These are phyloP conservation scores for Aechmea fasciata DNA, from an alignment of 176 grass and related monocot genomes.

Conservation along the genomic window DNA sequence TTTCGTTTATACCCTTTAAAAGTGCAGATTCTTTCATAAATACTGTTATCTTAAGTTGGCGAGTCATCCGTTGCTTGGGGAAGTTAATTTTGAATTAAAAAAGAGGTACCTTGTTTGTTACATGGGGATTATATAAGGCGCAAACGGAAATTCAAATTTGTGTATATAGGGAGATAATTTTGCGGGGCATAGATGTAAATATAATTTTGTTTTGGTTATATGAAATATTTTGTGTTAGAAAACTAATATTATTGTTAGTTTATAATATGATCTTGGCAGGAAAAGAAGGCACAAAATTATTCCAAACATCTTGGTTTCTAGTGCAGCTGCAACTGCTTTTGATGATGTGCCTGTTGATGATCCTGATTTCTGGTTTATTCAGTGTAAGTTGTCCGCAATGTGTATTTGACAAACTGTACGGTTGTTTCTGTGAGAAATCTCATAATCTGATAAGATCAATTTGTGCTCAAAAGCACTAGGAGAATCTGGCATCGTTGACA, in stretches of 20 bases:
- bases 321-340: constrained; percentile 43
- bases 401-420: not conserved
- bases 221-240: too few relatives aligned
- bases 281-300: constrained; percentile 61
- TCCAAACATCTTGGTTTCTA: constrained; percentile 35
- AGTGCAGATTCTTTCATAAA: too few relatives aligned
- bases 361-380: constrained; percentile 88
- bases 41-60: too few relatives aligned
- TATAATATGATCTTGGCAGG: constrained; percentile 28
- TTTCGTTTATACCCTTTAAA: too few relatives aligned
- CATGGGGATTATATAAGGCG: too few relatives aligned
- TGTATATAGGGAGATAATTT: too few relatives aligned
- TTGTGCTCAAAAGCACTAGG: constrained; percentile 59
- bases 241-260: not conserved
- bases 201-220: constrained; percentile 10
- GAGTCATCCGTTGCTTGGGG: too few relatives aligned
- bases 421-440: not conserved
- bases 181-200: not conserved
- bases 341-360: constrained; percentile 66
- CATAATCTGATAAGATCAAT: constrained; percentile 16
- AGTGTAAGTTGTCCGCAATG: constrained; percentile 53
- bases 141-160: too few relatives aligned
- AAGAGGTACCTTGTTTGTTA: too few relatives aligned
- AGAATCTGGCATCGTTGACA: constrained; percentile 73
- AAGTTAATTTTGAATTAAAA: too few relatives aligned